Evolutionary conservation across 805 yeast species (phyloP), one percentile per base, ranked within the genome.

Genomic region (Clavispora santaluciae): DNA sequence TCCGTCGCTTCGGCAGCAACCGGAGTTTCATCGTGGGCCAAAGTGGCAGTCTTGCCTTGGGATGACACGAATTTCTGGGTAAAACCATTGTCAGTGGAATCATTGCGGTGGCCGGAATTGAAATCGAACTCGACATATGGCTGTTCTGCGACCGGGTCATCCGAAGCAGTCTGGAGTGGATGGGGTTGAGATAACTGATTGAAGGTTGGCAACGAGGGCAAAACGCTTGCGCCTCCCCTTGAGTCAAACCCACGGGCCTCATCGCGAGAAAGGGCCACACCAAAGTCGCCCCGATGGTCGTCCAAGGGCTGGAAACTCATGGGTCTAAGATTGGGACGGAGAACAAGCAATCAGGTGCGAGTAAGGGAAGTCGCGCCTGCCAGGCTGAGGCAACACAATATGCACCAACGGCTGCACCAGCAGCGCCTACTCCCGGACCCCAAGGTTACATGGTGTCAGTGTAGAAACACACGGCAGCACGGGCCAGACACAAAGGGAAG

Each of bases 61-160:
- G 13, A 12, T 11, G 33, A 20, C 12, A 26, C 23, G 18, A 25
- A 26, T 10, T n/a, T 20, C 21, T 25, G 33, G 24, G 24, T 40
- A 40, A 41, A 35, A 1, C 41, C 33, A n/a, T 41, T 43, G 15
- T 40, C 47, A 12, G 23, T 16, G 22, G 34, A 38, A 23, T 29
- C 16, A 31, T 22, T 17, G 16, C 18, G 36, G 31, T 36, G 38
- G 13, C 36, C 21, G 35, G 39, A 22, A 22, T 59, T 55, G 34
- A 62, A 49, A 45, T 63, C 61, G 41, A 63, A 63, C 34, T 63
- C 68, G 6, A 63, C 59, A 38, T 50, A 62, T 5, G 42, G 31
- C 26, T 39, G 26, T 10, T 13, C 34, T 22, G 23, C 17, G 8
- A 6, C 35, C 8, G 18, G 17, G 9, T 35, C 38, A 9, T 26